Base-by-base conservation (phyloP, 2,329 filamentous ascomycete genomes). In the Chrysoporthe austroafricana region DNA sequence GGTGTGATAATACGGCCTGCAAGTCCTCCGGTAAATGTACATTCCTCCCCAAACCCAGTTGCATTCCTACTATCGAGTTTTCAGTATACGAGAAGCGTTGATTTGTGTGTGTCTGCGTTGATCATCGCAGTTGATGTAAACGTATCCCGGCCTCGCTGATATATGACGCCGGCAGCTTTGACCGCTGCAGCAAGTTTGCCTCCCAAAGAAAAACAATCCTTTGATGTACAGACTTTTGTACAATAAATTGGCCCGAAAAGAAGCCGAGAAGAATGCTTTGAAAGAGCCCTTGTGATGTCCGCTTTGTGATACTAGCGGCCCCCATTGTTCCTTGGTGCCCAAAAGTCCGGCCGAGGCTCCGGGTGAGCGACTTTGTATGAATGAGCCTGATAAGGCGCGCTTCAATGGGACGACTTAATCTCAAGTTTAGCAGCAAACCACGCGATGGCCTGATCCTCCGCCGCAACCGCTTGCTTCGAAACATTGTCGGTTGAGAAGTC, bases 371-470 rank as follows among this genome's bases (percentile, higher is more conserved):
- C 18, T 13, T 46, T 7, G 18, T 4, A 14, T 13, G 44, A 46
- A 5, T 16, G 13, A 39, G 18, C 32, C 52, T 26, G 39, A 18
- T 16, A 6, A 34, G 36, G 48, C 34, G 59, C 16, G 8, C 16
- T 21, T 44, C 61, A 63, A 18, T 18, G 39, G 3, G 32, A 43
- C 16, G 46, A 48, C 18, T 56, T 48, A 34, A 36, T 16, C 4
- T 52, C 43, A 2, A 70, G 36, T 18, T 66, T 63, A 4, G 60
- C 42, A 18, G 74, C 71, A 63, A 79, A 79, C 78, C 77, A 79
- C 8, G 65, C 66, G 32, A 79, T 74, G 54, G 73, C 74, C 69
- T 79, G 76, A 16, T 77, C 73, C 70, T 79, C 76, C 0, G 78
- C 77, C 14, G 72, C 74, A 6, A 67, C 62, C 0, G 78, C 76